Evolutionary conservation across 2,329 filamentous ascomycete genomes (phyloP).

Genomic region (Alternaria sp.): DNA sequence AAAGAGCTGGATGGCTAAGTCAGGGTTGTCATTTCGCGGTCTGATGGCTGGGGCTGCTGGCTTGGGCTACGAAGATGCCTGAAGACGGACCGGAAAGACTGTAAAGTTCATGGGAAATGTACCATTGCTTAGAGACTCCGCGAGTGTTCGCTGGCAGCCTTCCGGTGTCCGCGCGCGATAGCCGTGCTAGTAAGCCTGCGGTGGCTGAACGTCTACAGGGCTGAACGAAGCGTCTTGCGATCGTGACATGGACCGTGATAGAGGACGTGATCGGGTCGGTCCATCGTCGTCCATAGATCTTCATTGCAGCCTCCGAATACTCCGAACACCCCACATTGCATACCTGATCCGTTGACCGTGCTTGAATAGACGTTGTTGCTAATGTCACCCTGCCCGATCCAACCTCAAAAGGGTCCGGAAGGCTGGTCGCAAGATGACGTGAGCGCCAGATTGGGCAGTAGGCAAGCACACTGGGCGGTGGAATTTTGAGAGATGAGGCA

Average conservation of each 20-base stretch:
- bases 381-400: neutral
- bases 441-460: neutral
- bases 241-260: neutral
- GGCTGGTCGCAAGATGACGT: neutral
- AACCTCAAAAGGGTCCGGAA: neutral
- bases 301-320: neutral
- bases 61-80: neutral
- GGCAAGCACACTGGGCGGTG: neutral
- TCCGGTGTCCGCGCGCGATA: neutral
- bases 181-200: neutral
- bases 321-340: neutral
- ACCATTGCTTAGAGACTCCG: neutral
- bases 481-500: neutral
- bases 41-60: neutral
- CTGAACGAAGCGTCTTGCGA: neutral
- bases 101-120: neutral
- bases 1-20: conserved; percentile 19
- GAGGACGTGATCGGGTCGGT: neutral
- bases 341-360: neutral
- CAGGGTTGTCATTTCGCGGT: neutral
- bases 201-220: neutral
- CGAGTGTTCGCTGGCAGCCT: neutral
- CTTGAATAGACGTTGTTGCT: neutral
- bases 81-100: neutral
- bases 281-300: neutral